Base-by-base conservation (phyloP, 805 yeast genomes). In the Candida pseudofarinosa region DNA sequence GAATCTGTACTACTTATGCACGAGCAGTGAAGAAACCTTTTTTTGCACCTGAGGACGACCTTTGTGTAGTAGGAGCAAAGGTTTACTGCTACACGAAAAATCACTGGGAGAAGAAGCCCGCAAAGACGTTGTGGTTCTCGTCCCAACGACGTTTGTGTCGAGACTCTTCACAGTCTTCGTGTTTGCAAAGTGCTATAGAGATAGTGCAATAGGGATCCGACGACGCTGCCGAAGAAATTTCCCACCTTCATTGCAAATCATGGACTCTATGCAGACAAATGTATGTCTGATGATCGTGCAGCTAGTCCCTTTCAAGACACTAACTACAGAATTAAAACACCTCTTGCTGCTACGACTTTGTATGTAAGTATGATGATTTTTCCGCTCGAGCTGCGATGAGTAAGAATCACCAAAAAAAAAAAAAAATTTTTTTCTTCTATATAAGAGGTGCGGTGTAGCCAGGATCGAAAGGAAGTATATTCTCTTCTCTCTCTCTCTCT, bases 401-500 rank as follows among this genome's bases (percentile, higher is more conserved):
- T 10, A 32, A 32, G 13, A 32, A 32, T n/a, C n/a, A 3, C 18
- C 6, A 23, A 26, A n/a, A 36, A 12, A 37, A 37, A 37, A 33
- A 14, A 31, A 30, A 37, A 36, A 35, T 35, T 23, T 23, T 23
- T 23, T 10, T 23, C 10, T 7, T 23, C 28, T 40, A 40, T 40
- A 40, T 30, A 40, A 40, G 43, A 32, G 30, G 19, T 28, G 16
- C 12, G n/a, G 4, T n/a, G 32, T 23, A 4, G 28, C 36, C 38
- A 4, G 8, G 18, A 37, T 14, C 30, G 33, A n/a, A 17, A 8
- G 15, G 13, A 13, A 3, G n/a, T 2, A 20, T 20, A n/a, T 37
- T 37, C 8, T 37, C 50, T 49, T 54, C 56, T 55, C 52, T 52
- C 57, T 55, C 62, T 55, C 60, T 56, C 63, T 56, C 63, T 58